These are phyloP conservation scores for Erythrophleum fordii DNA, from an alignment of 306 rosid species.

Conservation along the genomic window DNA sequence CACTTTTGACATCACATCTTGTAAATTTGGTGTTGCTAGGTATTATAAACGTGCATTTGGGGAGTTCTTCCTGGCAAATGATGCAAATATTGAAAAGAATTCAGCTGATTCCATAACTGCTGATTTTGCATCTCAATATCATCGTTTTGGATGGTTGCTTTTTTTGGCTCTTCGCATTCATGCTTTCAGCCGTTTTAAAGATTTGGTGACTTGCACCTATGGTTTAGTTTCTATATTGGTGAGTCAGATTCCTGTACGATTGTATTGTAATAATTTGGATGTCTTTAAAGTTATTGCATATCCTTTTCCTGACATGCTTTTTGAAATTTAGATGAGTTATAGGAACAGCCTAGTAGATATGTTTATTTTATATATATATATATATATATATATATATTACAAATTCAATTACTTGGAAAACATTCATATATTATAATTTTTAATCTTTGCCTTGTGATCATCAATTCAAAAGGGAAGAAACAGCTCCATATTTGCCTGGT, in stretches of 20 bases:
- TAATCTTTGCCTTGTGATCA: neutral
- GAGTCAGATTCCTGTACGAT: constrained; percentile 42
- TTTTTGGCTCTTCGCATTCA: constrained; percentile 96
- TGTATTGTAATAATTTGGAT: constrained; percentile 12
- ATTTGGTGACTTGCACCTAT: constrained; percentile 88
- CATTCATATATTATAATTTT: neutral
- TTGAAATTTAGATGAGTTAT: neutral
- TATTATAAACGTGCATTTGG: constrained; percentile 81
- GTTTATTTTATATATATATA: neutral
- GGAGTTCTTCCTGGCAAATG: constrained; percentile 76
- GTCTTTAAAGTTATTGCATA: constrained; percentile 9
- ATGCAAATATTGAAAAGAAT: constrained; percentile 56
- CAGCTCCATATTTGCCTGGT: constrained; percentile 40
- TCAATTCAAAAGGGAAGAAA: constrained; percentile 10
- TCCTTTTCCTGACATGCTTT: neutral
- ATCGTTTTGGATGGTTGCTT: constrained; percentile 97
- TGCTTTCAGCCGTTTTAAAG: constrained; percentile 87
- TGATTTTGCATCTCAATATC: constrained; percentile 71
- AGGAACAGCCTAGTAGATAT: neutral
- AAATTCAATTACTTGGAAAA: neutral
- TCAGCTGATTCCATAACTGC: constrained; percentile 31
- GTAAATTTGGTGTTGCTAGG: constrained; percentile 52
- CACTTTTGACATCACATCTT: constrained; percentile 16
- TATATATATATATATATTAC: neutral
- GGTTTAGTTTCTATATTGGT: constrained; percentile 95